Evolutionary conservation across 257 asterid genomes (phyloP).

Genomic region (Salvia hispanica): DNA sequence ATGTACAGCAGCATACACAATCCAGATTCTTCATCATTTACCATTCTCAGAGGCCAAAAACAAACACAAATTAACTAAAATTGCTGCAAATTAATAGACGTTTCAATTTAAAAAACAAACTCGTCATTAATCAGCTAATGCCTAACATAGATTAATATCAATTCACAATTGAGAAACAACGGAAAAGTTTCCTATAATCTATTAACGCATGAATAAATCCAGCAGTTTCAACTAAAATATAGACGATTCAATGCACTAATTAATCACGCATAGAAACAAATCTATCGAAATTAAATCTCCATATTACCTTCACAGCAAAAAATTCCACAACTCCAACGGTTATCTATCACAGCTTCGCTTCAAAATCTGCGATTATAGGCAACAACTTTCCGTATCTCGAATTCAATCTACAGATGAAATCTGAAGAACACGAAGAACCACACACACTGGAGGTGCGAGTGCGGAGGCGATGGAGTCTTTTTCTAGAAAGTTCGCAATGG

Average conservation of each 20-base stretch:
- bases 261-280: neutral
- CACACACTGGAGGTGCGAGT: constrained; percentile 24
- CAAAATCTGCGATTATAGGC: neutral
- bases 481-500: constrained; percentile 45
- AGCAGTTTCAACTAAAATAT: neutral
- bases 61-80: neutral
- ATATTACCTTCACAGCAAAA: constrained; percentile 23
- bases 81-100: neutral
- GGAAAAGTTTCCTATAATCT: neutral
- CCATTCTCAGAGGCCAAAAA: neutral
- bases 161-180: neutral
- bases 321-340: constrained; percentile 6
- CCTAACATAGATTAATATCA: neutral
- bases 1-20: neutral
- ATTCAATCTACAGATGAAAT: constrained; percentile 10
- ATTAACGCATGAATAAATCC: neutral
- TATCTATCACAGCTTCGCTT: neutral
- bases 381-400: neutral
- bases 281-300: neutral
- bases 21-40: neutral
- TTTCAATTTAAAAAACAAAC: neutral
- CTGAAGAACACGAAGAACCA: neutral
- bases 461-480: constrained; percentile 19
- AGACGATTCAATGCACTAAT: neutral
- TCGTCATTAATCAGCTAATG: neutral